Percentiles rank a stretch among this genome's conserved stretches.
Conservation (phyloP, 768 basidiomycete species). For the Psilocybe tampanensis region DNA sequence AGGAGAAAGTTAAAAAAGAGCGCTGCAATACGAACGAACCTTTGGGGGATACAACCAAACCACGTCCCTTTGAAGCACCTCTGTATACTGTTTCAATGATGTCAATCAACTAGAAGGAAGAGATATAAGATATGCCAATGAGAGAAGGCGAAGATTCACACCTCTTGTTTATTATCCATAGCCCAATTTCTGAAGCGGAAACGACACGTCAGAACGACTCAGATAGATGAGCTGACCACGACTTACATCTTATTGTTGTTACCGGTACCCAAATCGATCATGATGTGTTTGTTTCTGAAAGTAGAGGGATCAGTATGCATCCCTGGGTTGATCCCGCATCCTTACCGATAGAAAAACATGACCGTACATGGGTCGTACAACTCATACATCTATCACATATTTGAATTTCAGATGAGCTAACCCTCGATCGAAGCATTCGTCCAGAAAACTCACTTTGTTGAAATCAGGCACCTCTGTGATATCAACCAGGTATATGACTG, state of each 20-base stretch:
- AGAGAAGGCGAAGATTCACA: constrained; percentile 30
- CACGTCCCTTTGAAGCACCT: constrained; percentile 95
- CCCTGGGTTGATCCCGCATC: constrained; percentile 8
- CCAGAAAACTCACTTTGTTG: constrained; percentile 73
- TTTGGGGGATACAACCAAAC: constrained; percentile 96
- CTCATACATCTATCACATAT: constrained; percentile 85
- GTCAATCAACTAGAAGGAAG: constrained; percentile 77
- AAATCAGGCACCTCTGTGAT: constrained; percentile 98
- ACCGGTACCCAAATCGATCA: constrained; percentile 99
- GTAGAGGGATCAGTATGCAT: neutral
- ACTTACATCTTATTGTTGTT: constrained; percentile 99
- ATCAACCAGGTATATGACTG: constrained; percentile 93
- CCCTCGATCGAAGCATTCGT: neutral
- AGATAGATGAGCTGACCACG: neutral
- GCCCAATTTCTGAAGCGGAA: constrained; percentile 83
- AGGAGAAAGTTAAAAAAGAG: too few species aligned
- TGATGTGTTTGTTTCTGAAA: constrained; percentile 94
- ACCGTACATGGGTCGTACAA: constrained; percentile 96
- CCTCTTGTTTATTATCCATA: constrained; percentile 98
- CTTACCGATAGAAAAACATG: constrained; percentile 98
- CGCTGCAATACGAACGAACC: too few species aligned
- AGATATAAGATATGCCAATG: constrained; percentile 2
- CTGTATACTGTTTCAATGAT: constrained; percentile 98
- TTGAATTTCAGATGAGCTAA: neutral
- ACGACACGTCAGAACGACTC: constrained; percentile 8